phyloP scores from a whole-genome alignment of 495 filamentous ascomycete species.

The Neurospora sp. region DNA sequence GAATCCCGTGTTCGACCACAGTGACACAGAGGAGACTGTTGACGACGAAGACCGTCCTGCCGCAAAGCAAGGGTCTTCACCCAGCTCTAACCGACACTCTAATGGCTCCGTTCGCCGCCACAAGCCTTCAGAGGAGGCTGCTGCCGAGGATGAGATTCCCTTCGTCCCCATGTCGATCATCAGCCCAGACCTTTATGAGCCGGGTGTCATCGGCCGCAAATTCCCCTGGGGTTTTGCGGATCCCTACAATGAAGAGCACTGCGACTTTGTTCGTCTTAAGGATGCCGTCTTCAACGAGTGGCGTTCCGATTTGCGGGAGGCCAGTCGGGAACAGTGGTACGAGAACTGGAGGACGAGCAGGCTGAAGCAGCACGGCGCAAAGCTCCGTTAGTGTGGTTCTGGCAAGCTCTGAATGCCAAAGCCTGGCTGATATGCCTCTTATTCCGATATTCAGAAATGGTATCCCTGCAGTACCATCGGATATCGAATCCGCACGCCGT shows the following conservation, averaged over 20 bases:
- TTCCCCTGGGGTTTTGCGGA: slow-evolving; percentile 98
- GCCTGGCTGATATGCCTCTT: not conserved
- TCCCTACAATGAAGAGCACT: slow-evolving; percentile 81
- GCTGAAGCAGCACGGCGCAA: slow-evolving; percentile 36
- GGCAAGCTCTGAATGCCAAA: not conserved
- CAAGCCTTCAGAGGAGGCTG: slow-evolving; percentile 24
- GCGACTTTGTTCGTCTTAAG: slow-evolving; percentile 85
- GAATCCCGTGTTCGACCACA: slow-evolving; percentile 29
- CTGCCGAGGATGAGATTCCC: slow-evolving; percentile 34
- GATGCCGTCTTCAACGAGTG: slow-evolving; percentile 90
- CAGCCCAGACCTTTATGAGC: slow-evolving; percentile 83
- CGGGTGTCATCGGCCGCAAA: slow-evolving; percentile 63
- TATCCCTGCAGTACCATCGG: not conserved
- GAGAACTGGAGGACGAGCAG: slow-evolving; percentile 82
- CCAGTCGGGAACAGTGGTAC: slow-evolving; percentile 88
- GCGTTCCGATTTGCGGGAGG: slow-evolving; percentile 82
- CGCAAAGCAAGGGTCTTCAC: slow-evolving; percentile 23
- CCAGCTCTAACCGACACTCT: slow-evolving; percentile 36
- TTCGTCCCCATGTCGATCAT: slow-evolving; percentile 84
- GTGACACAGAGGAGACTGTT: slow-evolving; percentile 11
- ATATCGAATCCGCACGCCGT: not conserved
- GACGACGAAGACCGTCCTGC: slow-evolving; percentile 20
- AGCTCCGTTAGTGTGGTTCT: slow-evolving; percentile 13
- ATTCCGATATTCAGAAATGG: not conserved
- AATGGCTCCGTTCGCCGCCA: slow-evolving; percentile 37